Base-by-base conservation (phyloP, 2,329 filamentous ascomycete species). In the Aspergillus uvarum region DNA sequence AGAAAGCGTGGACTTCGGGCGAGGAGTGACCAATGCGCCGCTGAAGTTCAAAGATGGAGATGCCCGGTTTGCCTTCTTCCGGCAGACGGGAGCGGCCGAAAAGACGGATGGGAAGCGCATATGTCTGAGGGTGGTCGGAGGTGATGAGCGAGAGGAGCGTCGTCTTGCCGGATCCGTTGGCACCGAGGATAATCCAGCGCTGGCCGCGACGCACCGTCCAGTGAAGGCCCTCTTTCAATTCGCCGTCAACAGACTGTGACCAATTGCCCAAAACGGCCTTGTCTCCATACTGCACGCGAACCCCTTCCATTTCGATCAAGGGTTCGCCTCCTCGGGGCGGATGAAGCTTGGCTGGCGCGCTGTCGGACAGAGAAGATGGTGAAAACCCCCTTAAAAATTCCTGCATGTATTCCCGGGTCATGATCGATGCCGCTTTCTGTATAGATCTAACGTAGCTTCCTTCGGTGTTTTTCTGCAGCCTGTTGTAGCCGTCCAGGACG, bases 121-220 rank as follows among this genome's bases (percentile, higher is more conserved):
- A 99, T 0, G 93, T 88, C 75, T 98, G 94, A 0, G 95, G 95
- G 69, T 99, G 95, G 70, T 99, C 95, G 1, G 94, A 98, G 61
- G 91, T 96, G 60, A 99, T 90, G 5, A 99, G 83, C 5, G 92
- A 95, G 29, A 98, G 85, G 44, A 99, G 83, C 0, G 95, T 99
- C 0, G 95, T 99, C 80, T 99, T 99, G 19, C 95, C 95, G 0
- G 92, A 96, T 12, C 85, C 95, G 68, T 99, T 98, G 32, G 93
- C 89, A 0, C 95, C 95, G 70, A 99, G 95, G 19, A 98, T 85
- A 3, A 91, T 94, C 90, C 92, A 96, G 63, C 93, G 87, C 72
- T 97, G 87, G 24, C 94, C 93, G 54, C 89, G 85, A 44, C 87
- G 85, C 24, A 98, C 88, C 0, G 84, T 90, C 92, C 95, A 97